Percentiles rank a stretch among this genome's conserved stretches.
Evolutionary conservation across 305 asterid genomes (phyloP).

Genomic region (Nicotiana rustica): DNA sequence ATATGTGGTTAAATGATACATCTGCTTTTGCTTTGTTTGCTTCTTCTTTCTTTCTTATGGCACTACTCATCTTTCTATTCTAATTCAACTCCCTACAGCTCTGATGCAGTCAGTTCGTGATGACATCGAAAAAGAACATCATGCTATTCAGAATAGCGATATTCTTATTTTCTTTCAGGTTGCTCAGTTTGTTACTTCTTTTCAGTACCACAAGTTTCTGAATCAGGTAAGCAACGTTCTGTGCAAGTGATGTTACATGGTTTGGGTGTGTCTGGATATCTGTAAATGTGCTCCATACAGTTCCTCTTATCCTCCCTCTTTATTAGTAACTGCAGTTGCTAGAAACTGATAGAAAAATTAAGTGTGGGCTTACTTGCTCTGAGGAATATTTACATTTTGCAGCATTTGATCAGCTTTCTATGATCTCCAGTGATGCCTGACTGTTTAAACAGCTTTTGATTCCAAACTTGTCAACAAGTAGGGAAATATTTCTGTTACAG

Average conservation of each 20-base stretch:
- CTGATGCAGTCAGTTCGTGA: conserved; percentile 87
- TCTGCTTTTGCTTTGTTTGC: conserved; percentile 9
- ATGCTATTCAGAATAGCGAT: conserved; percentile 74
- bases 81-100: conserved; percentile 49
- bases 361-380: not conserved
- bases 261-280: conserved; percentile 8
- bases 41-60: conserved; percentile 8
- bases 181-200: conserved; percentile 83
- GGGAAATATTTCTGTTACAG: conserved; percentile 16
- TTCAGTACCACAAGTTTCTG: conserved; percentile 77
- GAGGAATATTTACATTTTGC: not conserved
- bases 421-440: conserved; percentile 1
- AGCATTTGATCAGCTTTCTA: conserved; percentile 26
- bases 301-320: conserved; percentile 14
- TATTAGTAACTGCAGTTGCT: conserved; percentile 22
- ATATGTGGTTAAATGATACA: conserved; percentile 13
- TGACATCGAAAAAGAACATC: conserved; percentile 87
- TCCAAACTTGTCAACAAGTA: not conserved
- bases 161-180: conserved; percentile 76
- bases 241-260: not conserved
- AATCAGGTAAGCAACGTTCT: conserved; percentile 59
- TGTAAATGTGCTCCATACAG: conserved; percentile 12
- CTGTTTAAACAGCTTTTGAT: conserved; percentile 13
- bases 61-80: conserved; percentile 31
- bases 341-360: not conserved